phyloP scores from a whole-genome alignment of 202 grass and related monocot genomes.

The Tripidium arundinaceum region DNA sequence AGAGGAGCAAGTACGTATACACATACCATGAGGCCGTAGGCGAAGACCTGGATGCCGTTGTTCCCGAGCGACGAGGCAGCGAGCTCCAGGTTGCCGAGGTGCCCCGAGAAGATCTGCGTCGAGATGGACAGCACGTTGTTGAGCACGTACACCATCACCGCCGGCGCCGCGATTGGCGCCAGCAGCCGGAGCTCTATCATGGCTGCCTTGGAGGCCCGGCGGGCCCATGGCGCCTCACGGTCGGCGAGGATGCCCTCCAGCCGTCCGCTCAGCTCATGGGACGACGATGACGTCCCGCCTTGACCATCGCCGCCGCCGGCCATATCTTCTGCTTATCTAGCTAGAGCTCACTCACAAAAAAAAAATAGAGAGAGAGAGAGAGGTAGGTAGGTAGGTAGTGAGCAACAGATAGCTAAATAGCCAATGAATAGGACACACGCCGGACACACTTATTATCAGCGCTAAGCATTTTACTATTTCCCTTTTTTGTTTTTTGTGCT shows the following conservation, averaged over 20 bases:
- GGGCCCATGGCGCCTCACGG: slow-evolving; percentile 1
- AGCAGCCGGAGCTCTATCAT: slow-evolving; percentile 38
- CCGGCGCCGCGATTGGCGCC: slow-evolving; percentile 31
- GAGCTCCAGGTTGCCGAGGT: slow-evolving; percentile 83
- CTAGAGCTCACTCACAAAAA: neutral
- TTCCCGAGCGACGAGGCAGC: slow-evolving; percentile 88
- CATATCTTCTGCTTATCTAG: neutral
- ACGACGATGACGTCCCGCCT: neutral
- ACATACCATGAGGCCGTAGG: slow-evolving; percentile 93
- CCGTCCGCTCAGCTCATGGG: slow-evolving; percentile 12
- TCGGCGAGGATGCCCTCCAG: slow-evolving; percentile 44
- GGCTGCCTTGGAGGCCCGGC: slow-evolving; percentile 3
- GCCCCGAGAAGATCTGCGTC: slow-evolving; percentile 77
- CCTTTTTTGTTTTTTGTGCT: too few relatives aligned
- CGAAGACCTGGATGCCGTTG: slow-evolving; percentile 91
- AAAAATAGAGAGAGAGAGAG: too few relatives aligned
- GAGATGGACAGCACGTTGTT: slow-evolving; percentile 57
- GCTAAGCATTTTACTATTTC: too few relatives aligned
- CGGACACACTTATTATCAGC: too few relatives aligned
- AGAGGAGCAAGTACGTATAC: too few relatives aligned
- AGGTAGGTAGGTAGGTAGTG: too few relatives aligned
- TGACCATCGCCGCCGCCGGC: neutral
- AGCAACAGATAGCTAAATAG: neutral
- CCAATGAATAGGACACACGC: too few relatives aligned
- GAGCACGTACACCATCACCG: slow-evolving; percentile 43